Evolutionary conservation across 805 yeast genomes (phyloP).

Genomic region (Scheffersomyces coipomensis): DNA sequence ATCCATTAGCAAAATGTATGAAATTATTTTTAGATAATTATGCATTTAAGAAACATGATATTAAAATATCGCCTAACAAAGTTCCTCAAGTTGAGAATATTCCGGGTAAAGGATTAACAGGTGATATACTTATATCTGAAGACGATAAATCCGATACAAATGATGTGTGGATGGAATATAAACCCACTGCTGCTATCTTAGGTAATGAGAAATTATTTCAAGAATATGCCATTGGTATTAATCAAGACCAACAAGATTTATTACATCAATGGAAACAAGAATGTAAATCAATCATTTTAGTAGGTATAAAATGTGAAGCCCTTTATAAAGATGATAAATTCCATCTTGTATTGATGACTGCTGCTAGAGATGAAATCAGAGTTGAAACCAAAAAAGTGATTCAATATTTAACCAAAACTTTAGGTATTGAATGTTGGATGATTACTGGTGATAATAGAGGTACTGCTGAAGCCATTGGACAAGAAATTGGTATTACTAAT

Average conservation of each 20-base stretch:
- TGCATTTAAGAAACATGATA: conserved; percentile 20
- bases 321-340: conserved; percentile 25
- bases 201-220: conserved; percentile 63
- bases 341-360: conserved; percentile 48
- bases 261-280: conserved; percentile 57
- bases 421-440: conserved; percentile 66
- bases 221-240: conserved; percentile 44
- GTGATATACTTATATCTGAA: conserved; percentile 30
- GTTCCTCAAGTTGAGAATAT: conserved; percentile 51
- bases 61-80: conserved; percentile 26
- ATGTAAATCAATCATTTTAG: conserved; percentile 62
- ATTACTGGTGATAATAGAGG: conserved; percentile 69
- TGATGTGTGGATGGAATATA: conserved; percentile 28
- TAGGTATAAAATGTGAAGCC: conserved; percentile 40
- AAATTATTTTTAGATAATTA: conserved; percentile 31
- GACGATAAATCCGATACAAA: conserved; percentile 6
- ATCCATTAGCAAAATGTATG: conserved; percentile 66
- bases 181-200: conserved; percentile 38
- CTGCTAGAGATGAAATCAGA: conserved; percentile 60
- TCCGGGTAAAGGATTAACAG: conserved; percentile 61
- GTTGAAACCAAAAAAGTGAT: conserved; percentile 58
- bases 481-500: conserved; percentile 55
- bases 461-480: conserved; percentile 69
- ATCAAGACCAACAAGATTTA: conserved; percentile 21
- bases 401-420: conserved; percentile 23